Base-by-base conservation (phyloP, 2,329 filamentous ascomycete species). In the Chrysoporthe cubensis region DNA sequence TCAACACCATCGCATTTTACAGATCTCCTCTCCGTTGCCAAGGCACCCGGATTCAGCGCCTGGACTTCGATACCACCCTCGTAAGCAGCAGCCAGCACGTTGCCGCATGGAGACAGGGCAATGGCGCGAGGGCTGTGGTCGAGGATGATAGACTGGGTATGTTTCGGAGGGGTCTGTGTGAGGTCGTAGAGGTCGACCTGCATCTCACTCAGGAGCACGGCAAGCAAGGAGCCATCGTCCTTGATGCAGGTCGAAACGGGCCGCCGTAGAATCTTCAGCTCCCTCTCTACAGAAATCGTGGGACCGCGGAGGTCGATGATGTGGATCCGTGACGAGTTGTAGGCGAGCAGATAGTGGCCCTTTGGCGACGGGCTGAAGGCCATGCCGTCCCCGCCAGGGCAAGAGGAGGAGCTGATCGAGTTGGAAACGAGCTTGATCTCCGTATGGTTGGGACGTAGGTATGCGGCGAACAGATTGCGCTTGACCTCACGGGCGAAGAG, bases 11-110 rank as follows among this genome's bases (percentile, higher is more conserved):
- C 89, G 74, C 92, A 95, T 74, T 94, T 93, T 67, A 95, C 91
- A 13, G 91, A 87, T 72, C 92, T 85, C 73, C 90, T 85, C 72
- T 94, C 90, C 0, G 87, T 91, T 14, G 86, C 78, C 40, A 90
- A 74, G 37, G 87, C 88, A 64, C 84, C 86, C 2, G 89, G 83
- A 60, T 87, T 87, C 50, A 97, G 81, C 5, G 93, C 91, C 40
- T 92, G 89, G 0, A 97, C 91, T 77, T 97, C 94, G 70, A 97
- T 94, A n/a, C 92, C 92, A 66, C 92, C 91, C 74, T 93, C 89
- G 77, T 94, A 96, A 8, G 93, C 93, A 18, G 93, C 91, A 34
- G 94, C 94, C 58, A 97, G 80, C 16, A 97, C 91, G 56, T 90
- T 89, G 34, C 92, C 93, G 71, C 91, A 92, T 1, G 93, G 92